Evolutionary conservation across 2,329 filamentous ascomycete species (phyloP).

Genomic region (Colletotrichum musicola): DNA sequence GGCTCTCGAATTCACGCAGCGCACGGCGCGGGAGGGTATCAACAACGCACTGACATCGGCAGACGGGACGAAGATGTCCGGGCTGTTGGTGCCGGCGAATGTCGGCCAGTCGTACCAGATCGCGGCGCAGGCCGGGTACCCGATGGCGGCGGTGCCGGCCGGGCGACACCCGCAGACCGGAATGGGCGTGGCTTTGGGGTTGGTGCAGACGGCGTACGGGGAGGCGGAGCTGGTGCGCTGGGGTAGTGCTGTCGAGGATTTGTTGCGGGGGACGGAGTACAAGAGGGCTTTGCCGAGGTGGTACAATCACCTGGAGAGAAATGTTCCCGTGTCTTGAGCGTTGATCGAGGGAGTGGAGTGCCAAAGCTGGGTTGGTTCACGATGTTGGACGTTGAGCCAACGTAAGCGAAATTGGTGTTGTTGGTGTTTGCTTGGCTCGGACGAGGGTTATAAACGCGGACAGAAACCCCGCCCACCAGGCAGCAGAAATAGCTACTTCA

Average conservation of each 20-base stretch:
- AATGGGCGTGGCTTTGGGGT: slow-evolving; percentile 72
- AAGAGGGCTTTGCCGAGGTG: slow-evolving; percentile 65
- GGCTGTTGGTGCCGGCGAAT: slow-evolving; percentile 76
- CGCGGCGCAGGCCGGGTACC: slow-evolving; percentile 82
- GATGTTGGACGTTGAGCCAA: neutral
- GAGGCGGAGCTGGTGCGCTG: slow-evolving; percentile 70
- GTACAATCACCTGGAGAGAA: slow-evolving; percentile 62
- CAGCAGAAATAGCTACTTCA: too few species aligned
- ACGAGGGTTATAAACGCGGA: too few species aligned
- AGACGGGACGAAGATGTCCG: slow-evolving; percentile 62
- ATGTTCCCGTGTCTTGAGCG: slow-evolving; percentile 52
- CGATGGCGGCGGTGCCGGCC: slow-evolving; percentile 76
- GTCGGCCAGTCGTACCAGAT: slow-evolving; percentile 77
- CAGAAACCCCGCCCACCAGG: too few species aligned
- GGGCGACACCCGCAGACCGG: slow-evolving; percentile 65
- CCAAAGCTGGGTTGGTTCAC: neutral
- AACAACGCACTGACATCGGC: slow-evolving; percentile 71
- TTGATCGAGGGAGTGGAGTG: neutral
- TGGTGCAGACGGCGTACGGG: slow-evolving; percentile 71
- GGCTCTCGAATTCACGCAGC: slow-evolving; percentile 72
- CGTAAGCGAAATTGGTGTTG: too few species aligned
- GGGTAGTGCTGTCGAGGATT: slow-evolving; percentile 73
- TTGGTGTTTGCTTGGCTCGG: too few species aligned
- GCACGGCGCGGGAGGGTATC: slow-evolving; percentile 74
- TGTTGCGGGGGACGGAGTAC: slow-evolving; percentile 59